Base-by-base conservation (phyloP, 768 basidiomycete genomes). In the Rhodotorula diobovata region DNA sequence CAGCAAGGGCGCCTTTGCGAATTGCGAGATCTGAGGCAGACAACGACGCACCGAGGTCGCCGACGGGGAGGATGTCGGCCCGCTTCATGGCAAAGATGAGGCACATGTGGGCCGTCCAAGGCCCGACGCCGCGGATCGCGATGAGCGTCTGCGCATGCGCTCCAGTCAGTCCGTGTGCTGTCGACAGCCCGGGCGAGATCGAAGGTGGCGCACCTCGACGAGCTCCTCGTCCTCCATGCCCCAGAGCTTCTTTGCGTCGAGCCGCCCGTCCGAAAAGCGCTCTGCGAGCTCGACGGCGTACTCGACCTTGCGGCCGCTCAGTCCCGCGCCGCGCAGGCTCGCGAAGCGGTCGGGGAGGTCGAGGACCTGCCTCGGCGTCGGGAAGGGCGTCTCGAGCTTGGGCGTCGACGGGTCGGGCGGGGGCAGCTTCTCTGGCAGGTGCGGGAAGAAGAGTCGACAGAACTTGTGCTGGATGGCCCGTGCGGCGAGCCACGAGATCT, bases 401-500 rank as follows among this genome's bases (percentile, higher is more conserved):
- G 68, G 66, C 18, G 35, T 25, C 2, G 45, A 30, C 4, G 59
- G 18, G 43, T 39, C 59, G 60, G 81, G 55, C 1, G 71, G 74
- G 4, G 75, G 71, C 11, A 69, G 62, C 67, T 86, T 87, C 79
- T 91, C 90, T 1, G 90, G 89, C 7, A 93, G 81, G 16, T 85
- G 83, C 28, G 86, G 86, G 75, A 91, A 86, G 79, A 86, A 94
- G 28, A 94, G 80, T 35, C 89, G 85, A 61, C 87, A 82, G 80
- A 95, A 95, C 68, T 84, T 86, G 80, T 91, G 89, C 48, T 83
- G 87, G 70, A 95, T 91, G 30, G 90, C 87, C 32, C 89, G 84
- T 0, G 93, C 93, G 20, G 92, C 93, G 55, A 88, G 80, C 90
- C 89, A 91, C 2, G 90, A 91, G 34, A 93, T 90, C 78, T 93